Conservation (phyloP, 2,329 filamentous ascomycete species). For the Fusarium sp. region DNA sequence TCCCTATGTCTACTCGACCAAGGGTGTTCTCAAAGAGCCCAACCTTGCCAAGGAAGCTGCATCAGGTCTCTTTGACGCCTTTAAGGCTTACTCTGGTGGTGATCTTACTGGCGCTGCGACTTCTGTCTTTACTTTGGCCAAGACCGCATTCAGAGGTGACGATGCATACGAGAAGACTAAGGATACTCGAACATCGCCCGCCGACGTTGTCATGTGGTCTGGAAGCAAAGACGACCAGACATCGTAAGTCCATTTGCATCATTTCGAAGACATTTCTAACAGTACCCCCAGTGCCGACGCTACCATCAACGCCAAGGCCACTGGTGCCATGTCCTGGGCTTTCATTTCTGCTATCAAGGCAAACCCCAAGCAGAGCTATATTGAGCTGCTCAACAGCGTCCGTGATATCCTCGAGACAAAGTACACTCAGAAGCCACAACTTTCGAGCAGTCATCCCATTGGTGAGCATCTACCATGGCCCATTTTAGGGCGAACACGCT, state of each 20-base stretch:
- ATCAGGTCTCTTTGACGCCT: slow-evolving; percentile 78
- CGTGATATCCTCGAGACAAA: slow-evolving; percentile 89
- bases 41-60: slow-evolving; percentile 86
- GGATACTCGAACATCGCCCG: slow-evolving; percentile 91
- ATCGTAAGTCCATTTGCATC: slow-evolving; percentile 64
- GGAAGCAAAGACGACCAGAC: slow-evolving; percentile 97
- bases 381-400: slow-evolving; percentile 95
- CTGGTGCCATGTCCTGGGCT: slow-evolving; percentile 98
- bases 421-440: slow-evolving; percentile 94
- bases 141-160: slow-evolving; percentile 86
- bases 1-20: slow-evolving; percentile 85
- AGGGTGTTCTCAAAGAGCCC: slow-evolving; percentile 85
- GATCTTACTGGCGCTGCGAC: slow-evolving; percentile 87
- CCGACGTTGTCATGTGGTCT: slow-evolving; percentile 98
- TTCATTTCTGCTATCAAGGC: slow-evolving; percentile 93
- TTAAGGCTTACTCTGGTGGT: slow-evolving; percentile 85
- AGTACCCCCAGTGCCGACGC: slow-evolving; percentile 80
- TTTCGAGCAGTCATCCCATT: slow-evolving; percentile 95
- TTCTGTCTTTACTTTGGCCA: slow-evolving; percentile 86
- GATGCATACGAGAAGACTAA: slow-evolving; percentile 84
- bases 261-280: slow-evolving; percentile 38
- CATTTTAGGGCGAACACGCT: background rate
- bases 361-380: slow-evolving; percentile 96
- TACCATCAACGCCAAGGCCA: slow-evolving; percentile 88
- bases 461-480: slow-evolving; percentile 71